Evolutionary conservation across 257 asterid species (phyloP).

Genomic region (Eucommia ulmoides): DNA sequence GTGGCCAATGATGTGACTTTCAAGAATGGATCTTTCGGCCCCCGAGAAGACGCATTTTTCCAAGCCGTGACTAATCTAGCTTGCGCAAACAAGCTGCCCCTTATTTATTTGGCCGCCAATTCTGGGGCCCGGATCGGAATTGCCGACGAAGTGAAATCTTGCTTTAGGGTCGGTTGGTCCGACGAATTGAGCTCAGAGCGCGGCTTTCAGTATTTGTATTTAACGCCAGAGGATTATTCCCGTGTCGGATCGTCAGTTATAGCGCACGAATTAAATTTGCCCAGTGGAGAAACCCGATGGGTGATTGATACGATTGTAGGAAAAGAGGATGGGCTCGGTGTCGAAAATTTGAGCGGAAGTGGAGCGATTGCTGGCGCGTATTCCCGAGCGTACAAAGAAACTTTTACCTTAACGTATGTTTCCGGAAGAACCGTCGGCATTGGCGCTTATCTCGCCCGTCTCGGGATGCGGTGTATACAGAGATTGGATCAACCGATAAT

Average conservation of each 20-base stretch:
- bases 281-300: slow-evolving; percentile 78
- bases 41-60: slow-evolving; percentile 87
- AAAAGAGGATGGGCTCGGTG: slow-evolving; percentile 83
- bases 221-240: slow-evolving; percentile 73
- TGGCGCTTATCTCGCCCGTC: slow-evolving; percentile 97
- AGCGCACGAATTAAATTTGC: slow-evolving; percentile 55
- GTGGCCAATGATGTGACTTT: slow-evolving; percentile 88
- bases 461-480: slow-evolving; percentile 96
- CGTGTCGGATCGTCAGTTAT: slow-evolving; percentile 65
- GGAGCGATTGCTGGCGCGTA: slow-evolving; percentile 99
- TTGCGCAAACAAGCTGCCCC: slow-evolving; percentile 68
- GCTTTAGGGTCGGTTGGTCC: slow-evolving; percentile 97
- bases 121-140: slow-evolving; percentile 99
- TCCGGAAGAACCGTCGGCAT: slow-evolving; percentile 95
- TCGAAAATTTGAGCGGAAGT: slow-evolving; percentile 75
- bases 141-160: slow-evolving; percentile 94
- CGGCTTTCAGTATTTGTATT: slow-evolving; percentile 83
- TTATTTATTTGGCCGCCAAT: slow-evolving; percentile 91
- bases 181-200: slow-evolving; percentile 83
- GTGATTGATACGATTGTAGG: slow-evolving; percentile 83
- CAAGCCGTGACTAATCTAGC: slow-evolving; percentile 85
- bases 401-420: slow-evolving; percentile 86
- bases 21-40: slow-evolving; percentile 93
- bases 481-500: slow-evolving; percentile 92
- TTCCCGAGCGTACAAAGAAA: slow-evolving; percentile 84